Evolutionary conservation across 2,329 filamentous ascomycete species (phyloP).

Genomic region (Cladosporium colombiae): DNA sequence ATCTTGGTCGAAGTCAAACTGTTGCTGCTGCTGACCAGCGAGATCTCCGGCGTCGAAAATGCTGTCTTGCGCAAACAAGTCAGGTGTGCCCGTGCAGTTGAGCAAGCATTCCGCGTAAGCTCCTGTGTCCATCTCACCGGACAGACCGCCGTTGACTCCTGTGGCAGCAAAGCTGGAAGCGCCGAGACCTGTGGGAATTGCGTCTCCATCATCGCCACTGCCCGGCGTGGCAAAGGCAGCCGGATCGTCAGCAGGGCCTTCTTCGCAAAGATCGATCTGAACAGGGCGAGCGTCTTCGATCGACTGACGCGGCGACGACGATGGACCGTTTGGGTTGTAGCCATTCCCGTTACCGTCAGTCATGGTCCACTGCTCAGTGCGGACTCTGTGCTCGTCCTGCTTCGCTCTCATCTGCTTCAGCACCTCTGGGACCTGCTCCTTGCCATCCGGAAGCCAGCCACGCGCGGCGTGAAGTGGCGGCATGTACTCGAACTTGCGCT

Average conservation of each 20-base stretch:
- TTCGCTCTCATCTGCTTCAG: neutral
- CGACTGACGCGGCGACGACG: neutral
- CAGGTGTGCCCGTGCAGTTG: neutral
- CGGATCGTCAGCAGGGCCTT: neutral
- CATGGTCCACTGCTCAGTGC: slow-evolving; percentile 7
- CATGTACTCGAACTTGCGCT: slow-evolving; percentile 20
- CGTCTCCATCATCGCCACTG: neutral
- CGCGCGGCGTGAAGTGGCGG: slow-evolving; percentile 26
- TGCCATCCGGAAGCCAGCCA: slow-evolving; percentile 24
- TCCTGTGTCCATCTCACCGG: neutral
- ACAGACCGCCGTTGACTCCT: neutral
- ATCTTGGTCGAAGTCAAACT: slow-evolving; percentile 9
- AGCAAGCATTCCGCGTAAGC: neutral
- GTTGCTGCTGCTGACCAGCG: slow-evolving; percentile 5
- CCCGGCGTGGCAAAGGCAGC: neutral
- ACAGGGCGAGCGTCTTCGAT: neutral
- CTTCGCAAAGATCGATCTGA: slow-evolving; percentile 7
- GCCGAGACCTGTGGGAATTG: neutral
- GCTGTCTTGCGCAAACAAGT: neutral
- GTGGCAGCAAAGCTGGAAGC: neutral
- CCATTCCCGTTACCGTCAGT: neutral
- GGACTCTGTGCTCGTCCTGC: neutral
- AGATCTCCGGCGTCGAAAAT: neutral
- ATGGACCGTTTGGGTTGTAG: neutral
- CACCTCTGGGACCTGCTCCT: neutral